These are phyloP conservation scores for Ambrosiella beaveri DNA, from an alignment of 2,329 filamentous ascomycete genomes.

Conservation along the genomic window DNA sequence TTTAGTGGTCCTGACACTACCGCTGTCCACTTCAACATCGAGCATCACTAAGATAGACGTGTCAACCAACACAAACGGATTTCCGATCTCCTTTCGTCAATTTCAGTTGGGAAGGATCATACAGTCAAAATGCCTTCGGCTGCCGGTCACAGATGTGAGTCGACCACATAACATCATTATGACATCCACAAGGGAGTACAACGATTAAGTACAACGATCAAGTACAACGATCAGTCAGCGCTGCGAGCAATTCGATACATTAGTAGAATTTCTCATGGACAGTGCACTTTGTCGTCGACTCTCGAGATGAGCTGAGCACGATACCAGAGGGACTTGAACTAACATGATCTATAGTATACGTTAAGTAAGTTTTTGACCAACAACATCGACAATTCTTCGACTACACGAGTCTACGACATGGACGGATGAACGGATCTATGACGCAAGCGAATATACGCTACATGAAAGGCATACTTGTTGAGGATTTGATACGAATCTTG, in stretches of 20 bases:
- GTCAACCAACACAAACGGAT: slow-evolving; percentile 19
- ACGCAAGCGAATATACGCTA: too few relatives aligned
- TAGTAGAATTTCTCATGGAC: not conserved
- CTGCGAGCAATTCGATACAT: not conserved
- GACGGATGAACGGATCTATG: too few relatives aligned
- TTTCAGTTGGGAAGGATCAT: slow-evolving; percentile 23
- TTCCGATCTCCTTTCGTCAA: slow-evolving; percentile 22
- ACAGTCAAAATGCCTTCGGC: slow-evolving; percentile 69
- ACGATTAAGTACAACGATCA: not conserved
- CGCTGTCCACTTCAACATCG: slow-evolving; percentile 13
- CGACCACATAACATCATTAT: not conserved
- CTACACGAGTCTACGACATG: not conserved
- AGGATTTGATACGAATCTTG: not conserved
- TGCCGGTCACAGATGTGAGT: slow-evolving; percentile 79
- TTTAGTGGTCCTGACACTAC: slow-evolving; percentile 16
- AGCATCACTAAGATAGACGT: slow-evolving; percentile 14
- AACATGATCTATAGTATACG: slow-evolving; percentile 48
- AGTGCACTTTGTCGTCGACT: not conserved
- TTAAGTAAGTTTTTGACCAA: slow-evolving; percentile 51
- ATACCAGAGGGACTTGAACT: slow-evolving; percentile 19
- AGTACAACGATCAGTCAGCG: not conserved
- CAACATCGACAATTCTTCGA: not conserved
- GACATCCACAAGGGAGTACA: slow-evolving; percentile 2
- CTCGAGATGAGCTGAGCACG: not conserved
- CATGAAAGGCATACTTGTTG: not conserved